phyloP scores from a whole-genome alignment of 2,329 filamentous ascomycete species.

The Fusarium nisikadoi region DNA sequence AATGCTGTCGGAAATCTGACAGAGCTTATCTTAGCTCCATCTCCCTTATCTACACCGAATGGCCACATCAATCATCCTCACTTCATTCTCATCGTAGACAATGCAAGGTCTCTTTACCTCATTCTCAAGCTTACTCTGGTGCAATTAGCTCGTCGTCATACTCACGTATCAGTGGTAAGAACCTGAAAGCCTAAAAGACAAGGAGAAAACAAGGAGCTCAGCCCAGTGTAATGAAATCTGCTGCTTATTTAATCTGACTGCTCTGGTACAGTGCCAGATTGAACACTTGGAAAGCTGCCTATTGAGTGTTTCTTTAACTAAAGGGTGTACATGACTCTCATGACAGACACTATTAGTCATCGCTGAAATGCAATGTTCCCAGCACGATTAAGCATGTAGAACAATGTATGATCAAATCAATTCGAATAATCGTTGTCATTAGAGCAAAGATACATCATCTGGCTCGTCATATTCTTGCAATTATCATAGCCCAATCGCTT shows the following conservation, averaged over 20 bases:
- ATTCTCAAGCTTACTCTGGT: not conserved
- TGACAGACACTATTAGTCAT: fast-evolving
- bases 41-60: not conserved
- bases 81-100: not conserved
- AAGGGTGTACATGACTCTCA: too few species aligned
- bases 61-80: not conserved
- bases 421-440: too few species aligned
- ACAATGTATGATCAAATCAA: not conserved
- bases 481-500: not conserved
- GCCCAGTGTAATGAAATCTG: not conserved
- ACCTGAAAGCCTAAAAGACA: not conserved
- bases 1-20: not conserved
- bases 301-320: too few species aligned
- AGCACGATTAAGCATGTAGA: not conserved
- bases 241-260: not conserved
- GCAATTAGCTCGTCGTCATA: not conserved
- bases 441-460: not conserved
- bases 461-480: not conserved
- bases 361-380: fast-evolving
- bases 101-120: not conserved
- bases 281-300: not conserved
- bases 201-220: too few species aligned
- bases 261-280: not conserved
- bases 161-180: fast-evolving
- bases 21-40: not conserved